These are phyloP conservation scores for Sugiyamaella lignohabitans DNA, from an alignment of 805 yeast species.

Conservation along the genomic window DNA sequence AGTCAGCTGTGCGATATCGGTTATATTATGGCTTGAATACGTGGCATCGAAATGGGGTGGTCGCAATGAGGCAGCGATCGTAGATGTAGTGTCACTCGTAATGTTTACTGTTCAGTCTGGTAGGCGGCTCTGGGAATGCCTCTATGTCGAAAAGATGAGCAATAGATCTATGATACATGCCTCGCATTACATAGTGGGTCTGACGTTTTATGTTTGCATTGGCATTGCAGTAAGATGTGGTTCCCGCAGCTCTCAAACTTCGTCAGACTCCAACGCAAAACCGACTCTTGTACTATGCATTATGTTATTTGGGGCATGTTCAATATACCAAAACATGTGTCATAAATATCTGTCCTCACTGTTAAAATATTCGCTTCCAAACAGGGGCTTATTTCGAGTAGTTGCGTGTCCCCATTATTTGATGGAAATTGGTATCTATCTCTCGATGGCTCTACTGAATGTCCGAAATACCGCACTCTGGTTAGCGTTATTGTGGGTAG, in stretches of 20 bases:
- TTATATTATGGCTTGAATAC: conserved; percentile 6
- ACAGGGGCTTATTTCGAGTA: conserved; percentile 35
- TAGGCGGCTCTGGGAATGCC: conserved; percentile 47
- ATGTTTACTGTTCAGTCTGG: conserved; percentile 37
- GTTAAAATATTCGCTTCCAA: conserved; percentile 49
- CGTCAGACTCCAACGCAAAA: neutral
- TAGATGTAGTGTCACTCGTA: neutral
- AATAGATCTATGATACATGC: conserved; percentile 45
- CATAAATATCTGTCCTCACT: conserved; percentile 47
- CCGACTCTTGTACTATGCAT: neutral
- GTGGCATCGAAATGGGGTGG: no score
- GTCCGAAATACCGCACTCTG: conserved; percentile 15
- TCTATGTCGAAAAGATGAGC: conserved; percentile 36
- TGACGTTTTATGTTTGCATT: conserved; percentile 39
- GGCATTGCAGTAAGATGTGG: conserved; percentile 7
- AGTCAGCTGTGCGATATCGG: conserved; percentile 10
- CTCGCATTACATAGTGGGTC: conserved; percentile 54
- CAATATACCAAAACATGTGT: conserved; percentile 41
- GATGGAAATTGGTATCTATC: conserved; percentile 50
- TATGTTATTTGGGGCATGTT: conserved; percentile 31
- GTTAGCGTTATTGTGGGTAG: conserved; percentile 29
- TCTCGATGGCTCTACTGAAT: conserved; percentile 22
- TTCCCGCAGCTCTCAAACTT: neutral
- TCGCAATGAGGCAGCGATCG: conserved; percentile 8
- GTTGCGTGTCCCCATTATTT: conserved; percentile 58